Evolutionary conservation across 495 filamentous ascomycete genomes (phyloP).

Genomic region (Penicillium goetzii): DNA sequence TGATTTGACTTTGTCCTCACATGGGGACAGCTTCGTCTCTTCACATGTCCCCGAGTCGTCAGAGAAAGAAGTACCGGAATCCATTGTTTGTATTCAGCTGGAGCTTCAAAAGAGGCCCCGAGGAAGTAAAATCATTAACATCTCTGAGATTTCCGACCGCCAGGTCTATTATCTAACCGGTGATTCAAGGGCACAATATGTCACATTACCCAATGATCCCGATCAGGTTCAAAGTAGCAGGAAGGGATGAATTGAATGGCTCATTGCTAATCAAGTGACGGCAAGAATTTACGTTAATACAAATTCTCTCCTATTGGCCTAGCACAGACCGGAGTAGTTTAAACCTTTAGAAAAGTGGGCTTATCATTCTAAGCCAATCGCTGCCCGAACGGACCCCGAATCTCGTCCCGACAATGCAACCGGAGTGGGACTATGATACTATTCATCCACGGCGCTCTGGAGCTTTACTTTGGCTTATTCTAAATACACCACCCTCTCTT

Average conservation of each 20-base stretch:
- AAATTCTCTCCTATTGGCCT: background rate
- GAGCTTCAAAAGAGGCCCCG: conserved; percentile 1
- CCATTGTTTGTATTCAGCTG: conserved; percentile 2
- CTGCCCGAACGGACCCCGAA: background rate
- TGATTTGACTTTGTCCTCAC: background rate
- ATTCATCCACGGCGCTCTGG: background rate
- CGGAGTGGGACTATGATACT: conserved; percentile 13
- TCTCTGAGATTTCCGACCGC: background rate
- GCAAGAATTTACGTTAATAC: conserved; percentile 17
- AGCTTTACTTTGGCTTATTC: background rate
- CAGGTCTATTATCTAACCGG: background rate
- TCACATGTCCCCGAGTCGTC: background rate
- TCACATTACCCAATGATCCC: conserved; percentile 20
- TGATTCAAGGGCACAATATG: conserved; percentile 1
- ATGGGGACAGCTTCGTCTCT: conserved; percentile 14
- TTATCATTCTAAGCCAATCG: background rate
- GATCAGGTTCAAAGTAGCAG: conserved; percentile 10
- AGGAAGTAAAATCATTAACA: background rate
- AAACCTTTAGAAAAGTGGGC: background rate
- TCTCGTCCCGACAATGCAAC: conserved; percentile 7
- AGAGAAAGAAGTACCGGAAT: background rate
- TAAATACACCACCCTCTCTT: background rate
- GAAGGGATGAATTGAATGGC: conserved; percentile 6
- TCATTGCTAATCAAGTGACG: conserved; percentile 19
- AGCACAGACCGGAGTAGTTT: background rate